A percentile compares a stretch with the other conserved stretches of the same genome.
These are phyloP conservation scores for Seiridium cupressi DNA, from an alignment of 2,329 filamentous ascomycete genomes.

Conservation along the genomic window DNA sequence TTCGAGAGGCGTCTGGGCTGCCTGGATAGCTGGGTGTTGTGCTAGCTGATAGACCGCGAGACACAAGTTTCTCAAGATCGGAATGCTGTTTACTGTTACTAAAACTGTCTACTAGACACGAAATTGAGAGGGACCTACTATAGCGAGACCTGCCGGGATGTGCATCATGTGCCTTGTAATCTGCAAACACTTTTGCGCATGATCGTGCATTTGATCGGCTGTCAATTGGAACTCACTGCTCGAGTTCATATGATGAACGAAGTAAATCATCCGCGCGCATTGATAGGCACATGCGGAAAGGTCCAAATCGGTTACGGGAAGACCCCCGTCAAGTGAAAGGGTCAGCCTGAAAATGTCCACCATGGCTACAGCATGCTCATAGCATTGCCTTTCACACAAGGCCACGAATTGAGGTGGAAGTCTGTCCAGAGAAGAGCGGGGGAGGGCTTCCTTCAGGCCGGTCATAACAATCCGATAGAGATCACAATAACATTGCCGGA, in stretches of 20 bases:
- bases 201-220: conserved; percentile 44
- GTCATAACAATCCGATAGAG: conserved; percentile 52
- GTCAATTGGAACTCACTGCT: conserved; percentile 40
- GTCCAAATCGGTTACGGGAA: conserved; percentile 54
- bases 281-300: conserved; percentile 55
- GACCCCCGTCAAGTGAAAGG: conserved; percentile 46
- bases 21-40: conserved; percentile 28
- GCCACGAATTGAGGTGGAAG: conserved; percentile 48
- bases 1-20: conserved; percentile 21
- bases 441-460: conserved; percentile 50
- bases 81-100: conserved; percentile 28
- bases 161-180: conserved; percentile 50
- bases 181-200: conserved; percentile 48
- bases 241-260: conserved; percentile 44
- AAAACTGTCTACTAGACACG: conserved; percentile 3
- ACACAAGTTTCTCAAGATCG: conserved; percentile 52
- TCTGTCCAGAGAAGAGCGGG: conserved; percentile 39
- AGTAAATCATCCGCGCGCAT: conserved; percentile 51
- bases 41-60: conserved; percentile 37
- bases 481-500: conserved; percentile 58
- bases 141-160: conserved; percentile 48
- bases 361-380: conserved; percentile 54
- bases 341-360: conserved; percentile 53
- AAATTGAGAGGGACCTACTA: conserved; percentile 31
- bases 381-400: conserved; percentile 49